Evolutionary conservation across 1,139 yeast genomes (phyloP).

Genomic region (Candida sanyaensis): DNA sequence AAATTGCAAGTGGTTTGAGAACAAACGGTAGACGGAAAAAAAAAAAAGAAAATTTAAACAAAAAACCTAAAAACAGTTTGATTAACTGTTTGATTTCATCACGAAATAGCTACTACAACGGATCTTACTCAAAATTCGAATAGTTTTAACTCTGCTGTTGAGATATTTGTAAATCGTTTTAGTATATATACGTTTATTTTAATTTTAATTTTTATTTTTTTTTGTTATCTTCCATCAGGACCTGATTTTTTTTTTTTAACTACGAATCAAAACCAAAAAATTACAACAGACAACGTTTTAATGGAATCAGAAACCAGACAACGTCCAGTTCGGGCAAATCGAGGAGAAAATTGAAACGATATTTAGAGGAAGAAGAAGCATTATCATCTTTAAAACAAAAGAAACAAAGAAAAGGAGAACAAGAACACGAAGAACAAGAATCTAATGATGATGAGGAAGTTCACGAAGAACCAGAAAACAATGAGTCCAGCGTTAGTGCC

Average conservation of each 20-base stretch:
- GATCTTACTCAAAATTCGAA: no score
- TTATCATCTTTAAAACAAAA: background rate
- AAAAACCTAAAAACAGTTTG: no score
- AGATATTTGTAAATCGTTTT: no score
- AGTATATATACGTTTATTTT: background rate
- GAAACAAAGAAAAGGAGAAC: background rate
- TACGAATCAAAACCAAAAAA: background rate
- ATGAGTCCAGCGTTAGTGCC: background rate
- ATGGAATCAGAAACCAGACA: background rate
- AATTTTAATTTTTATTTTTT: background rate
- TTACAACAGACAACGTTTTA: background rate
- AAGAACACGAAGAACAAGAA: background rate
- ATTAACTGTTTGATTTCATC: no score
- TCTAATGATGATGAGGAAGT: background rate
- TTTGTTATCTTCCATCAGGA: no score
- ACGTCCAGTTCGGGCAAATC: constrained; percentile 3
- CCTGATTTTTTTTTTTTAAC: no score
- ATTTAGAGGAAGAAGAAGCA: background rate
- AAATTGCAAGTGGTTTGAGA: no score
- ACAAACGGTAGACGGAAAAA: no score
- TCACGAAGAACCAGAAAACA: background rate
- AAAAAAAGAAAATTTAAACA: no score
- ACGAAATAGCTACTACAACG: no score
- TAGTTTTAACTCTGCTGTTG: no score
- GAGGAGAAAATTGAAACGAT: constrained; percentile 1